Conservation (phyloP, 2,329 filamentous ascomycete species). For the Fonsecaea multimorphosa region DNA sequence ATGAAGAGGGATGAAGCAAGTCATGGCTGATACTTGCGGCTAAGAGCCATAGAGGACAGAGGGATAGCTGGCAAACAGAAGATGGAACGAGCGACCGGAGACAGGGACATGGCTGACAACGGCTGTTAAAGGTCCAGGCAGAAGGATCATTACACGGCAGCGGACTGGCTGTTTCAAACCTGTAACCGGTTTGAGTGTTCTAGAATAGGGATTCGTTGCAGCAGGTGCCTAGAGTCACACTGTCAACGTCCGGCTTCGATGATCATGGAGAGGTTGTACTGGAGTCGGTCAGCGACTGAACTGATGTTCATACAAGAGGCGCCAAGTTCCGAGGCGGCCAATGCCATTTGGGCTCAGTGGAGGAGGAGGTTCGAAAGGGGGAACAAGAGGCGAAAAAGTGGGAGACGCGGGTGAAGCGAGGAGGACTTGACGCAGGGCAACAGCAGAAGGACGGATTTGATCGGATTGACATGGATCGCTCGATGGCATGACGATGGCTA, state of each 20-base stretch:
- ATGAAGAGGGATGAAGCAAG: background rate
- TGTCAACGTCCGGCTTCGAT: background rate
- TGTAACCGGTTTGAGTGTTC: background rate
- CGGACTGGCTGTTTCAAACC: background rate
- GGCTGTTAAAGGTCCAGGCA: background rate
- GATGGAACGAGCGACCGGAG: background rate
- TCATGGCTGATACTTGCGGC: background rate
- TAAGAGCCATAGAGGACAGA: background rate
- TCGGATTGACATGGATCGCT: background rate
- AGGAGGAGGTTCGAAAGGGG: background rate
- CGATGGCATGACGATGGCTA: background rate
- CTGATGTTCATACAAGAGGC: conserved; percentile 5
- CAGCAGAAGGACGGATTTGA: background rate
- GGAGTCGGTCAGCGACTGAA: conserved; percentile 15
- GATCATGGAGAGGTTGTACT: background rate
- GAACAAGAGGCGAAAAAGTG: background rate
- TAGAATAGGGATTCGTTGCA: background rate
- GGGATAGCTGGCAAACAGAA: background rate
- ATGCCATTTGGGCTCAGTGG: background rate
- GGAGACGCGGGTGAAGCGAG: background rate
- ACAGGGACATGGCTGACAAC: background rate
- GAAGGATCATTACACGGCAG: background rate
- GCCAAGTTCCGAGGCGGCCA: conserved; percentile 1
- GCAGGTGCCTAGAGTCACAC: background rate
- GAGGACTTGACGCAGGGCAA: background rate